Base-by-base conservation (phyloP, 306 rosid genomes). In the Trifolium fragiferum region DNA sequence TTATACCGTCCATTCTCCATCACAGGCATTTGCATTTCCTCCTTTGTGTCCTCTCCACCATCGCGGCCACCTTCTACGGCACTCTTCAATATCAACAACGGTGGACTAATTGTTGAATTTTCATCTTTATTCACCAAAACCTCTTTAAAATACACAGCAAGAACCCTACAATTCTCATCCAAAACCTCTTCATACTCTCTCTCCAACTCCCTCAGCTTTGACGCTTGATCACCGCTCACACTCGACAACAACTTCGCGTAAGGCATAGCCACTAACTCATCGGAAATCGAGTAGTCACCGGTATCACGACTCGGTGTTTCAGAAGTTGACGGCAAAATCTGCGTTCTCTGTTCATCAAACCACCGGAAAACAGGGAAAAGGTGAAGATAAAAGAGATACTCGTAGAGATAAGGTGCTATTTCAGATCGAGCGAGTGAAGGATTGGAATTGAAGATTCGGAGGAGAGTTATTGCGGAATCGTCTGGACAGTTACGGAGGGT, bases 1-100 rank as follows among this genome's bases (percentile, higher is more conserved):
- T 93, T 90, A 85, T 89, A 82, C 90, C 92, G 98, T 86, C 92
- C 88, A 82, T 85, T 89, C 76, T 72, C 57, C 7, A 83, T 78
- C 58, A n/a, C 38, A 65, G 75, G 44, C 49, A 76, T 78, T 74
- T 60, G 69, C 47, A 80, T 76, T 69, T 82, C 79, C 78, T 73
- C 79, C 65, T 66, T 65, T 40, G 9, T 65, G 15, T 11, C 19
- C 70, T 76, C 75, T 70, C 60, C 4, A n/a, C 38, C 71, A 30
- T 18, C 21, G 12, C 5, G 13, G 2, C 35, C 80, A 21, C 44
- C 75, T 35, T 81, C 72, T 20, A 63, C 64, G 1, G 37, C 19
- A 10, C 59, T 76, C 16, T 76, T 85, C 75, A 84, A 27, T 5
- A 68, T 46, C 80, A 87, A 57, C 50, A 80, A 43, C 3, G 97